phyloP scores from a whole-genome alignment of 176 grass and related monocot species.

The Oryza officinalis region DNA sequence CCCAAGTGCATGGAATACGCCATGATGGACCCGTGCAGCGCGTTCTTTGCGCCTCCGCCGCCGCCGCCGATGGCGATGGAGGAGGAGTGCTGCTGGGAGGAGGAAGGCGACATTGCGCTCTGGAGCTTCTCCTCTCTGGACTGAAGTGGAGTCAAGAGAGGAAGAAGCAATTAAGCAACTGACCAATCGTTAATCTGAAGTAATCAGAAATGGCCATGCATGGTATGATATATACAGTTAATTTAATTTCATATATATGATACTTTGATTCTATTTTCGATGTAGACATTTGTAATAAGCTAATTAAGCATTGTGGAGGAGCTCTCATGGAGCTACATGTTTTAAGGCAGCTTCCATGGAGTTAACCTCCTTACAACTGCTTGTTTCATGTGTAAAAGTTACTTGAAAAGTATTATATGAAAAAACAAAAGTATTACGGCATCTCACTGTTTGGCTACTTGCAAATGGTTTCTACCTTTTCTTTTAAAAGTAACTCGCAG shows the following conservation, averaged over 20 bases:
- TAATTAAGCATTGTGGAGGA: slow-evolving; percentile 35
- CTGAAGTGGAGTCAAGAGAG: slow-evolving; percentile 17
- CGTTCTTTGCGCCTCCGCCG: slow-evolving; percentile 44
- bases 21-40: slow-evolving; percentile 67
- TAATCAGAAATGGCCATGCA: slow-evolving; percentile 18
- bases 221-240: slow-evolving; percentile 27
- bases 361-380: slow-evolving; percentile 43
- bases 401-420: not conserved
- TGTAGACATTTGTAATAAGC: slow-evolving; percentile 30
- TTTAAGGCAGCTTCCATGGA: slow-evolving; percentile 68
- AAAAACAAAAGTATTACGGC: not conserved
- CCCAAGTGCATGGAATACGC: slow-evolving; percentile 81
- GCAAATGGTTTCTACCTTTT: not conserved
- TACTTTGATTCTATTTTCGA: slow-evolving; percentile 36
- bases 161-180: slow-evolving; percentile 14
- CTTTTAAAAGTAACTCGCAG: not conserved
- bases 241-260: slow-evolving; percentile 22
- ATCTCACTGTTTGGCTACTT: not conserved
- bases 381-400: slow-evolving; percentile 38
- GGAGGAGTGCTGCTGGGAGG: slow-evolving; percentile 47
- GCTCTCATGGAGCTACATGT: slow-evolving; percentile 64
- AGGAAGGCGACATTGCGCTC: slow-evolving; percentile 64
- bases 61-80: slow-evolving; percentile 24
- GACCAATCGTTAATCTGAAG: slow-evolving; percentile 33
- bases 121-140: slow-evolving; percentile 72